Base-by-base conservation (phyloP, 805 yeast species). In the Saccharomycopsis synnaedendra region DNA sequence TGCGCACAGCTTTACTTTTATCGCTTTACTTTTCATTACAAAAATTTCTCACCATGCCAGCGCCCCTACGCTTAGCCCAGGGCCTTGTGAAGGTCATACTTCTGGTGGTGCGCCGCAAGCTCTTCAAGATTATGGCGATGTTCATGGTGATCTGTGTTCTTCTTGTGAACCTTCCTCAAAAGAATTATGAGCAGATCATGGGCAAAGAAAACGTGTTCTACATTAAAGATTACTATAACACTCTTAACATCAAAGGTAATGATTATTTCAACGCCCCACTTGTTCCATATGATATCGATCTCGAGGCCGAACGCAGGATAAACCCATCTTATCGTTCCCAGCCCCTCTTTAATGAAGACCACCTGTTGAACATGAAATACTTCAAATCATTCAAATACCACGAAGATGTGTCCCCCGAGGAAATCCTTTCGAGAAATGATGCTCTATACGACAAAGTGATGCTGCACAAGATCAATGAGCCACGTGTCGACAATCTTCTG, bases 381-480 rank as follows among this genome's bases (percentile, higher is more conserved):
- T 52, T 52, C 47, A 49, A 49, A 29, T 35, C 39, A 9, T 52
- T 49, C 32, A 52, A 47, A 34, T 52, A 38, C 34, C 55, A 52
- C 30, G 44, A 52, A 31, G 53, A 47, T 28, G 5, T 52, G 4
- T 37, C 50, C 2, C 49, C 54, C 9, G 46, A 49, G 19, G 48
- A 55, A 7, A 55, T 55, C 1, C 38, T 60, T 19, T 31, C 42
- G 27, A 45, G 44, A 29, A 77, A 78, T 56, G 63, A 60, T 49
- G 50, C 65, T 10, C 49, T 61, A 7, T 69, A 76, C 54, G 60
- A 64, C 28, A 56, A 62, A 3, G 62, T 72, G 10, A 48, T 75
- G 53, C 51, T 55, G 2, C 53, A 57, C 36, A 62, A 64, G 28
- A 72, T 80, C 36, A 46, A 51, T 33, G 81, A 76, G 55, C 85